phyloP scores from a whole-genome alignment of 2,329 filamentous ascomycete genomes.

The Cadophora sp. region DNA sequence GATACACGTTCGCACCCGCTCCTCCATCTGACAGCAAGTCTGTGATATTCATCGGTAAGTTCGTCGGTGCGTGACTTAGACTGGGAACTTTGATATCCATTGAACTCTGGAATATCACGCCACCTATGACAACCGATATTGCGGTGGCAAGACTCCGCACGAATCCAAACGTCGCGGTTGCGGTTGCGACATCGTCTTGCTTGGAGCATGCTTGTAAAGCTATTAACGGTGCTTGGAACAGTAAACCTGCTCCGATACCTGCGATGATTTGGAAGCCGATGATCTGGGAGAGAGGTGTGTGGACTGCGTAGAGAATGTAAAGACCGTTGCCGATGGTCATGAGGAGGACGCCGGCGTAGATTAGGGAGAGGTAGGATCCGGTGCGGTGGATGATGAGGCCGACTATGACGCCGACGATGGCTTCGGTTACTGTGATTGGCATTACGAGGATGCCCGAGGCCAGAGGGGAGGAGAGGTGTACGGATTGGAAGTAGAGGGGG shows the following conservation, averaged over 20 bases:
- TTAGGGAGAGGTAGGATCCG: slow-evolving; percentile 53
- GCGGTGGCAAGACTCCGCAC: slow-evolving; percentile 50
- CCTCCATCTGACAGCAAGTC: slow-evolving; percentile 16
- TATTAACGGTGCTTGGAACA: slow-evolving; percentile 61
- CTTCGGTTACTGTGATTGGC: slow-evolving; percentile 53
- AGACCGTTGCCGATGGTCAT: slow-evolving; percentile 53
- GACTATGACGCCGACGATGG: slow-evolving; percentile 51
- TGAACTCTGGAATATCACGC: slow-evolving; percentile 51
- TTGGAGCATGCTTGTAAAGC: slow-evolving; percentile 60
- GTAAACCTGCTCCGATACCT: slow-evolving; percentile 56
- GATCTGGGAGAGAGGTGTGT: slow-evolving; percentile 48
- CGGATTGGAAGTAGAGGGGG: slow-evolving; percentile 79
- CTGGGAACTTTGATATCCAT: slow-evolving; percentile 22
- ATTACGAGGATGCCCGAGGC: slow-evolving; percentile 77
- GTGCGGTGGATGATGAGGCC: slow-evolving; percentile 58
- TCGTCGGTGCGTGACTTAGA: slow-evolving; percentile 14
- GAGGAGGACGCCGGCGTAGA: slow-evolving; percentile 51
- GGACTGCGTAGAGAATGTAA: slow-evolving; percentile 49
- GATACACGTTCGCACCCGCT: slow-evolving; percentile 30
- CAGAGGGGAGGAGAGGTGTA: slow-evolving; percentile 71
- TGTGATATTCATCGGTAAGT: slow-evolving; percentile 20
- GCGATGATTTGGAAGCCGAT: slow-evolving; percentile 56
- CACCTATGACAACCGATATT: slow-evolving; percentile 52
- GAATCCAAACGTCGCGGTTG: slow-evolving; percentile 58
- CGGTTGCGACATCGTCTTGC: slow-evolving; percentile 48